Evolutionary conservation across 2,329 filamentous ascomycete genomes (phyloP).

Genomic region (Calonectria montana): DNA sequence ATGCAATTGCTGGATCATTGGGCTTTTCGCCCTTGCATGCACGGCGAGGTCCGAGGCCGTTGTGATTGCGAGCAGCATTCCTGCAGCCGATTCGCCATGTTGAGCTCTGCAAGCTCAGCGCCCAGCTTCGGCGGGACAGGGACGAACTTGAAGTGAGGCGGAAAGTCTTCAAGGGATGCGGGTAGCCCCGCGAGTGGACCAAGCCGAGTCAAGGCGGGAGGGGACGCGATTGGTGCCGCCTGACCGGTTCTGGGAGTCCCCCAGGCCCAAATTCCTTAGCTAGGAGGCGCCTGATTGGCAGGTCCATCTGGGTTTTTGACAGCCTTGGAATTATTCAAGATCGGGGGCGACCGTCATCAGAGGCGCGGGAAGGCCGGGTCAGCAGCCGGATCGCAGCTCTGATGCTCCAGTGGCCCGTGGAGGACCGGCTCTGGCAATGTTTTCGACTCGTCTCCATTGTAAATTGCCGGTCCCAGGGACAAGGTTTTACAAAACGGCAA

Average conservation of each 20-base stretch:
- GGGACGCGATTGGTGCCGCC: constrained; percentile 44
- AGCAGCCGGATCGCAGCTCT: not conserved
- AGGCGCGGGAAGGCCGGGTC: constrained; percentile 9
- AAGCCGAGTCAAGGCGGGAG: constrained; percentile 39
- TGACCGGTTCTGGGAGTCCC: constrained; percentile 41
- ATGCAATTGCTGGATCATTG: not conserved
- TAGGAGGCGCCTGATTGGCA: constrained; percentile 35
- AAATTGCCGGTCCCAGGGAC: constrained; percentile 32
- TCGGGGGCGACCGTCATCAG: constrained; percentile 22
- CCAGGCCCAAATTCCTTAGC: constrained; percentile 34
- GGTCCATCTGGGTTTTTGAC: constrained; percentile 32
- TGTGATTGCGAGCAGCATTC: constrained; percentile 4
- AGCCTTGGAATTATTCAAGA: constrained; percentile 30
- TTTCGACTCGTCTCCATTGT: not conserved
- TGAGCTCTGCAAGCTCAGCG: constrained; percentile 9
- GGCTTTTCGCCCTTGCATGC: not conserved
- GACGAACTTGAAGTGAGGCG: constrained; percentile 39
- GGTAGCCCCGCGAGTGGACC: constrained; percentile 44
- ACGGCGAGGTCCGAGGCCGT: not conserved
- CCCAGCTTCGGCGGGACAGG: constrained; percentile 22
- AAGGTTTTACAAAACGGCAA: constrained; percentile 33
- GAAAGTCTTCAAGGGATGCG: constrained; percentile 42
- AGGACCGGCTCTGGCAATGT: not conserved
- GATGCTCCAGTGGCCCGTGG: not conserved
- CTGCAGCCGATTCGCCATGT: not conserved